Percentiles rank a stretch among this genome's conserved stretches.
These are phyloP conservation scores for Sclerotinia nivalis DNA, from an alignment of 2,329 filamentous ascomycete species.

Conservation along the genomic window DNA sequence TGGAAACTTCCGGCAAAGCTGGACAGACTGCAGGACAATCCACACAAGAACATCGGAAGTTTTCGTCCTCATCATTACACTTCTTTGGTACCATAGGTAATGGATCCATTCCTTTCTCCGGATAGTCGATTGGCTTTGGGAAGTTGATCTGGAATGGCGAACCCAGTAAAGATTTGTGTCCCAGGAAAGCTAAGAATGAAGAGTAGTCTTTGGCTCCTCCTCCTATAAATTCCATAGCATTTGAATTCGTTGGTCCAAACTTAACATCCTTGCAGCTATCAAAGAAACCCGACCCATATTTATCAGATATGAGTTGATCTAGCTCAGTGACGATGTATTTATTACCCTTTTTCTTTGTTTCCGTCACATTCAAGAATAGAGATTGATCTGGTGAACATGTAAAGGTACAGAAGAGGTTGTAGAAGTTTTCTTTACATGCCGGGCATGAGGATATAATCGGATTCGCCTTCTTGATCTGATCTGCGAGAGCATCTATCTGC, in stretches of 20 bases:
- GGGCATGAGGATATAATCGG: slow-evolving; percentile 91
- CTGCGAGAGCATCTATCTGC: slow-evolving; percentile 76
- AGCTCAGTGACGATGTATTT: slow-evolving; percentile 75
- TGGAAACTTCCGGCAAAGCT: slow-evolving; percentile 72
- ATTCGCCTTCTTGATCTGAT: slow-evolving; percentile 83
- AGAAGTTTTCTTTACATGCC: slow-evolving; percentile 98
- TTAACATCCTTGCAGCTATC: slow-evolving; percentile 99
- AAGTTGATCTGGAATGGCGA: slow-evolving; percentile 99
- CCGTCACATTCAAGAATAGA: slow-evolving; percentile 89
- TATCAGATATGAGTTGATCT: slow-evolving; percentile 81
- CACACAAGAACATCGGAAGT: slow-evolving; percentile 87
- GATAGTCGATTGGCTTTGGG: slow-evolving; percentile 57
- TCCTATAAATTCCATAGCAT: slow-evolving; percentile 93
- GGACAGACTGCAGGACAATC: slow-evolving; percentile 89
- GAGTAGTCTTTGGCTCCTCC: slow-evolving; percentile 90
- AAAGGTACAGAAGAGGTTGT: slow-evolving; percentile 96
- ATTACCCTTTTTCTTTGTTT: slow-evolving; percentile 59
- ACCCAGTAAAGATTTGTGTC: slow-evolving; percentile 78
- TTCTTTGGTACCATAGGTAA: slow-evolving; percentile 73
- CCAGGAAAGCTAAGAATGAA: slow-evolving; percentile 85
- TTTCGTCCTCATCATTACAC: slow-evolving; percentile 85
- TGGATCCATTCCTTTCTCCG: slow-evolving; percentile 69
- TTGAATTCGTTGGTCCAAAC: slow-evolving; percentile 89
- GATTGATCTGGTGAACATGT: slow-evolving; percentile 98
- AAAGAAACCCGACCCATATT: slow-evolving; percentile 86